Conservation (phyloP, 2,329 filamentous ascomycete genomes). For the Periconia macrospinosa region DNA sequence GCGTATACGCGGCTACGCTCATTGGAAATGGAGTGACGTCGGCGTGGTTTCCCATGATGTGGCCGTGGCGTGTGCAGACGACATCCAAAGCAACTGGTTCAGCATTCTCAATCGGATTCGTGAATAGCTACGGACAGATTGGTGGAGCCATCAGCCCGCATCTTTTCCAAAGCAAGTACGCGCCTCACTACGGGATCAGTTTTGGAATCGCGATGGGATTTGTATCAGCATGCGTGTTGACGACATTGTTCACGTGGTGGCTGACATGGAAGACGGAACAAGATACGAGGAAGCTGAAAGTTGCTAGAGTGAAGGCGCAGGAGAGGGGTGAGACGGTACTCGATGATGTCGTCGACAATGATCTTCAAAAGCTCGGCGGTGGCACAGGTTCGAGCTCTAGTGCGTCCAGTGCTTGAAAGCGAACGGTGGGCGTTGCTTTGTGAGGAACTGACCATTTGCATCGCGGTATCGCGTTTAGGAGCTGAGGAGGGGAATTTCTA, state of each 20-base stretch:
- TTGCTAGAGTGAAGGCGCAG: constrained; percentile 17
- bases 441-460: too few species aligned
- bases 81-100: constrained; percentile 41
- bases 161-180: constrained; percentile 48
- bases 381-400: not conserved
- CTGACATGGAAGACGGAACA: constrained; percentile 46
- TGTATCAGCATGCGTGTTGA: constrained; percentile 45
- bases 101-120: constrained; percentile 49
- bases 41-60: constrained; percentile 36
- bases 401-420: not conserved
- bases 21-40: constrained; percentile 17
- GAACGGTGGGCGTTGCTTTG: not conserved
- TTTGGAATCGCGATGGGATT: constrained; percentile 43
- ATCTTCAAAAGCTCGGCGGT: constrained; percentile 10
- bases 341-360: constrained; percentile 17
- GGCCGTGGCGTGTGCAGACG: constrained; percentile 45
- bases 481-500: too few species aligned
- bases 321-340: constrained; percentile 12
- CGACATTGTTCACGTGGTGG: constrained; percentile 45
- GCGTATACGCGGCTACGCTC: constrained; percentile 44
- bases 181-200: constrained; percentile 43
- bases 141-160: constrained; percentile 51
- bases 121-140: constrained; percentile 48
- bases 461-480: too few species aligned
- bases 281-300: constrained; percentile 33